These are phyloP conservation scores for Colletotrichum sp. DNA, from an alignment of 2,329 filamentous ascomycete genomes.

Conservation along the genomic window DNA sequence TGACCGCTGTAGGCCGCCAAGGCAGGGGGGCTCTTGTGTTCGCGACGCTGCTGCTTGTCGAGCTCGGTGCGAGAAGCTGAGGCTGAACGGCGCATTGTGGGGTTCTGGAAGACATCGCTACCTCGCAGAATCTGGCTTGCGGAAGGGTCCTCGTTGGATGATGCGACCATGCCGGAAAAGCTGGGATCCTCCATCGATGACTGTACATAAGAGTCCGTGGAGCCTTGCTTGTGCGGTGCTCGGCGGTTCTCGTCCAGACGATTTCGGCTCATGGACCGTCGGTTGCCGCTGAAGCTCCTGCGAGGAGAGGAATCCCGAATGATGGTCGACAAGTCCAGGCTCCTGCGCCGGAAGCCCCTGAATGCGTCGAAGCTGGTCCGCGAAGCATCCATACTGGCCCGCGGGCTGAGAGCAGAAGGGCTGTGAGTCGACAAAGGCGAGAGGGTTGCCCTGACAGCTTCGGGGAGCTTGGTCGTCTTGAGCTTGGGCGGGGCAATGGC, in stretches of 20 bases:
- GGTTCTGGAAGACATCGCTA: conserved; percentile 87
- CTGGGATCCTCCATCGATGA: conserved; percentile 75
- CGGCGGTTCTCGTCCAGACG: conserved; percentile 49
- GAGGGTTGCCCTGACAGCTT: conserved; percentile 67
- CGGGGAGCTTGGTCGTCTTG: conserved; percentile 50
- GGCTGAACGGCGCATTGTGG: conserved; percentile 65
- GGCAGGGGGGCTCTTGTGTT: neutral
- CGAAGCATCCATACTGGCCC: conserved; percentile 57
- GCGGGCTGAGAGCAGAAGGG: conserved; percentile 54
- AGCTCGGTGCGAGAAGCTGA: conserved; percentile 34
- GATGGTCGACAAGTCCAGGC: conserved; percentile 54
- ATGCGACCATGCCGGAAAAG: conserved; percentile 71
- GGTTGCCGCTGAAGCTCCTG: conserved; percentile 69
- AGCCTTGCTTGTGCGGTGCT: conserved; percentile 61
- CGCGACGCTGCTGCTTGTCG: conserved; percentile 15
- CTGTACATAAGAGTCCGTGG: conserved; percentile 77
- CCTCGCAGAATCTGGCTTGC: conserved; percentile 89
- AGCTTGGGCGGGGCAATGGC: conserved; percentile 30
- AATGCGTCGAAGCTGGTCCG: conserved; percentile 61
- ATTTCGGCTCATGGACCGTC: conserved; percentile 56
- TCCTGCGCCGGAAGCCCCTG: conserved; percentile 52
- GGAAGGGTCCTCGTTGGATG: conserved; percentile 78
- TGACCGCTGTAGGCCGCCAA: conserved; percentile 18
- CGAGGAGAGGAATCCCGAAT: conserved; percentile 48
- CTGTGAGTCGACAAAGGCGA: conserved; percentile 53